phyloP scores from a whole-genome alignment of 345 rosid genomes.

The Durio zibethinus region DNA sequence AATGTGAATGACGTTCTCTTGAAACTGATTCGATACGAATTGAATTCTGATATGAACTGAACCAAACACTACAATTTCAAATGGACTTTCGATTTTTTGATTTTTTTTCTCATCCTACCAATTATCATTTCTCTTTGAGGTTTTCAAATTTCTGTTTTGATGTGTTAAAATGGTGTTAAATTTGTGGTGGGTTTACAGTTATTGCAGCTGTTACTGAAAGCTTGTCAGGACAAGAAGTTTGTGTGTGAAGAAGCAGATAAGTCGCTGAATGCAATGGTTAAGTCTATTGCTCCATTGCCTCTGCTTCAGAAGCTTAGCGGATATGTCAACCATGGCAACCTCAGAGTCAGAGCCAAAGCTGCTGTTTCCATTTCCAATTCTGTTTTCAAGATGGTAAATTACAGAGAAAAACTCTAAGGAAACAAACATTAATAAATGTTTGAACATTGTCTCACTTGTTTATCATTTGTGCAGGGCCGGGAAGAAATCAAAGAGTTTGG shows the following conservation, averaged over 20 bases:
- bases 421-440: neutral
- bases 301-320: conserved; percentile 53
- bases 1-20: no score
- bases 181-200: conserved; percentile 32
- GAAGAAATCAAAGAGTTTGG: conserved; percentile 68
- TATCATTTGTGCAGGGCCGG: conserved; percentile 38
- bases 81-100: no score
- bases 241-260: conserved; percentile 88
- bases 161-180: neutral
- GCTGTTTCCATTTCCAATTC: conserved; percentile 55
- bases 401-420: neutral
- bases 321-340: conserved; percentile 61
- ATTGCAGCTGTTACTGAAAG: conserved; percentile 76
- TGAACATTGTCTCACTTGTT: neutral
- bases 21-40: no score
- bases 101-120: no score
- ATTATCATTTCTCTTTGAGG: neutral
- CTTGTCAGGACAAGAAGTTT: conserved; percentile 87
- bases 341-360: conserved; percentile 76
- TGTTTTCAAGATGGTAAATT: conserved; percentile 58
- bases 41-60: no score
- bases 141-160: neutral
- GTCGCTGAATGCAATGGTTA: conserved; percentile 57
- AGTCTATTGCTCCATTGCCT: conserved; percentile 48
- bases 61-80: no score